phyloP scores from a whole-genome alignment of 768 basidiomycete genomes.

The Leucosporidium creatinivorum region DNA sequence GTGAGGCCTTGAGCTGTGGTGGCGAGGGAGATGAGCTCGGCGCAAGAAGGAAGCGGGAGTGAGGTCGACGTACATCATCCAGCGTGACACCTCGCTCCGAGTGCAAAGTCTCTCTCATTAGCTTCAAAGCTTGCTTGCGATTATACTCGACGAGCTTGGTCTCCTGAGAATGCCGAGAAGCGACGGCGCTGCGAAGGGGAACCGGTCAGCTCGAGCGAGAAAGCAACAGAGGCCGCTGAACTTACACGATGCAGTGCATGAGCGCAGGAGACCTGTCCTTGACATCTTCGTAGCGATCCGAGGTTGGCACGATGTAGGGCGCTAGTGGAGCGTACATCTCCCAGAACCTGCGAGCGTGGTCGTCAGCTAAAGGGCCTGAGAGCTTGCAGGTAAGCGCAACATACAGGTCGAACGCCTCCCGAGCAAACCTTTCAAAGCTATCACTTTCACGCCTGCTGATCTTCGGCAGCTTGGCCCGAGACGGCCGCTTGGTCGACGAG shows the following conservation, averaged over 20 bases:
- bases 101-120: constrained; percentile 21
- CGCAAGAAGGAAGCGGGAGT: no score
- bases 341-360: constrained; percentile 20
- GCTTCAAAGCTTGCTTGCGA: background rate
- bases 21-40: no score
- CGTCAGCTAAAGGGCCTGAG: background rate
- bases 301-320: constrained; percentile 17
- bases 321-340: constrained; percentile 24
- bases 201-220: no score
- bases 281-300: constrained; percentile 15
- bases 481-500: no score
- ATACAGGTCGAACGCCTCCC: constrained; percentile 20
- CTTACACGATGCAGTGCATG: constrained; percentile 15
- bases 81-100: constrained; percentile 7
- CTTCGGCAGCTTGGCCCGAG: no score
- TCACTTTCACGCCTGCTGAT: background rate
- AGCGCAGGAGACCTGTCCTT: constrained; percentile 9
- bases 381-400: background rate
- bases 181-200: constrained; percentile 17
- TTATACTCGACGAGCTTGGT: constrained; percentile 8
- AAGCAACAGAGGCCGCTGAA: no score
- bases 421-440: background rate
- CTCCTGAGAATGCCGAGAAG: constrained; percentile 11
- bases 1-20: background rate
- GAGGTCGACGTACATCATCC: constrained; percentile 13